A percentile compares a stretch with the other conserved stretches of the same genome.
Conservation (phyloP, 352 stramenopile genomes). For the Pythium pyrilobum region DNA sequence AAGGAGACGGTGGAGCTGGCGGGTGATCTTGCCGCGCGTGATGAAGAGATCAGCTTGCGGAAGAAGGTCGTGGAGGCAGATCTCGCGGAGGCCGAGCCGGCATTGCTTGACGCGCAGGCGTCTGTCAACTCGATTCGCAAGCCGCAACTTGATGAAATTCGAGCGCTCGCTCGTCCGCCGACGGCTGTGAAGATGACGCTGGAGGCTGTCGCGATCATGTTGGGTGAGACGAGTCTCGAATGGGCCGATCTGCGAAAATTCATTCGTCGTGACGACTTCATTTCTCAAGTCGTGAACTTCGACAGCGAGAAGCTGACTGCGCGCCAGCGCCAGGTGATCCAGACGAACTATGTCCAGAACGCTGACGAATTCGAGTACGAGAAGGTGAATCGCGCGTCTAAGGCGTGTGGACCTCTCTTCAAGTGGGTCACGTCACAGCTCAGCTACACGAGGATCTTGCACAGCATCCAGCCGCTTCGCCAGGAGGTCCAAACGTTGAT, state of each 20-base stretch:
- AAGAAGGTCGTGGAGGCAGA: slow-evolving; percentile 96
- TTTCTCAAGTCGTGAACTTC: slow-evolving; percentile 99
- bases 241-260: slow-evolving; percentile 98
- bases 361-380: slow-evolving; percentile 88
- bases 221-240: slow-evolving; percentile 94
- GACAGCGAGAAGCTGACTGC: slow-evolving; percentile 95
- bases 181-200: slow-evolving; percentile 96
- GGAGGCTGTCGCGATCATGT: slow-evolving; percentile 97
- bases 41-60: slow-evolving; percentile 93
- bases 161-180: slow-evolving; percentile 93
- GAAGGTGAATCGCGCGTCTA: slow-evolving; percentile 91
- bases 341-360: slow-evolving; percentile 95
- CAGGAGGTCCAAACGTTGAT: slow-evolving; percentile 98
- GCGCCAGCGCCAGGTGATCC: slow-evolving; percentile 93
- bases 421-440: slow-evolving; percentile 99
- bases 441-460: slow-evolving; percentile 97
- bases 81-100: slow-evolving; percentile 96
- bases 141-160: slow-evolving; percentile 98
- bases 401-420: slow-evolving; percentile 98
- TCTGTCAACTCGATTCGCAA: slow-evolving; percentile 99
- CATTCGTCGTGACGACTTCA: slow-evolving; percentile 98
- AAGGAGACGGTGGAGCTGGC: slow-evolving; percentile 95
- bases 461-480: slow-evolving; percentile 97
- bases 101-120: slow-evolving; percentile 94
- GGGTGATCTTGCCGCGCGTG: slow-evolving; percentile 92